Percentiles rank a stretch among this genome's conserved stretches.
Evolutionary conservation across 1,139 yeast genomes (phyloP).

Genomic region (Suhomyces bribrorum): DNA sequence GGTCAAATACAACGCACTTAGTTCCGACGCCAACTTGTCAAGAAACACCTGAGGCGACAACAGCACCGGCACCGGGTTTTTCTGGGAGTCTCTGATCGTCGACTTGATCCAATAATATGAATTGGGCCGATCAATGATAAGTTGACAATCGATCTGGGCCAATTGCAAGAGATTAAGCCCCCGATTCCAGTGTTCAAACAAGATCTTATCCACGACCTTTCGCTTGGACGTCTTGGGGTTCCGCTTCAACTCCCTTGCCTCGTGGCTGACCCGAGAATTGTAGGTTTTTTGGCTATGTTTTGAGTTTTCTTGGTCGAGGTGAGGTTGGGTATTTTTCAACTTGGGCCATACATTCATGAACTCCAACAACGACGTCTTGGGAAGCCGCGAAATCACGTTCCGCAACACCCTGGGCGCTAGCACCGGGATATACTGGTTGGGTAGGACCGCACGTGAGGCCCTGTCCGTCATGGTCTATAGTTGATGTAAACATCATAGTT

Average conservation of each 20-base stretch:
- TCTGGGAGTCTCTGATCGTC: slow-evolving; percentile 46
- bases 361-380: slow-evolving; percentile 38
- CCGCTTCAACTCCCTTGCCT: slow-evolving; percentile 19
- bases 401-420: slow-evolving; percentile 25
- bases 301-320: slow-evolving; percentile 19
- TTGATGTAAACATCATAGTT: slow-evolving; percentile 3
- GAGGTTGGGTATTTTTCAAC: slow-evolving; percentile 41
- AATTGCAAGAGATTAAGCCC: slow-evolving; percentile 70
- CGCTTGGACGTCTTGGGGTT: slow-evolving; percentile 35
- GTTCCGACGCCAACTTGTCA: slow-evolving; percentile 45
- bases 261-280: slow-evolving; percentile 25
- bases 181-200: slow-evolving; percentile 57
- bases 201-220: slow-evolving; percentile 49
- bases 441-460: slow-evolving; percentile 23
- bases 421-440: slow-evolving; percentile 44
- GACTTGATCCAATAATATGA: slow-evolving; percentile 60
- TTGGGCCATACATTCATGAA: slow-evolving; percentile 40
- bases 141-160: slow-evolving; percentile 71
- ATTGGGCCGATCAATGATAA: slow-evolving; percentile 58
- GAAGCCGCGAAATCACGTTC: slow-evolving; percentile 30
- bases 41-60: slow-evolving; percentile 50
- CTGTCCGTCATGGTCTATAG: neutral
- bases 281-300: slow-evolving; percentile 25
- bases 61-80: slow-evolving; percentile 35
- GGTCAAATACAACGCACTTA: slow-evolving; percentile 52